Base-by-base conservation (phyloP, 257 asterid genomes). In the Anisodus acutangulus region DNA sequence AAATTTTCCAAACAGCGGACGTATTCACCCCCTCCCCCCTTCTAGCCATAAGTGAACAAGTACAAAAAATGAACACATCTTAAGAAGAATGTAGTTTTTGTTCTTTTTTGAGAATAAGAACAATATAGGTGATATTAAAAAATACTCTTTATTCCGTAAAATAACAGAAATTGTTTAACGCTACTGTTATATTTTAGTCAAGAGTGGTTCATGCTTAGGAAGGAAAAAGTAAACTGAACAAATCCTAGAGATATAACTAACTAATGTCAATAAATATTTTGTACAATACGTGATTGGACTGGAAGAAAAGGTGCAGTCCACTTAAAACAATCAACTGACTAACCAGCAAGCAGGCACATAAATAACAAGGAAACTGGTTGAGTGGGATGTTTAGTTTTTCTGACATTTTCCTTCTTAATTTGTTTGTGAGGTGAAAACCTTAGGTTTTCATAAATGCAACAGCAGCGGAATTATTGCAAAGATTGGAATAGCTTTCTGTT, bases 371-470 rank as follows among this genome's bases (percentile, higher is more conserved):
- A 12, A 66, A 66, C n/a, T 66, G 47, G 45, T 45, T 66, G 72
- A 66, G 47, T 31, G 72, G n/a, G 72, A 31, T 13, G 17, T 35
- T 31, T 66, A 11, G 43, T 66, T 66, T 66, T 45, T 66, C 47
- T 2, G 45, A 11, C 16, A 66, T 66, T 13, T 11, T 66, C 72
- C 31, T 31, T 31, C 72, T 66, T 66, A 31, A 66, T 66, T 66
- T 66, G 72, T 37, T 35, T 66, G 72, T 66, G 72, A 66, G n/a
- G 72, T 35, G 19, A 31, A 66, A 66, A 26, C 47, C n/a, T 31
- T 66, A 11, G 16, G 12, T 66, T 11, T 66, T 5, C 47, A 4
- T 6, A 31, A 66, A 31, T 31, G 45, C 47, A 3, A 59, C 47
- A 66, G n/a, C 72, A 66, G 72, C 31, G 15, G 47, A 66, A 31